A percentile compares a stretch with the other conserved stretches of the same genome.
phyloP scores from a whole-genome alignment of 257 asterid genomes.

The Nicotiana paniculata region DNA sequence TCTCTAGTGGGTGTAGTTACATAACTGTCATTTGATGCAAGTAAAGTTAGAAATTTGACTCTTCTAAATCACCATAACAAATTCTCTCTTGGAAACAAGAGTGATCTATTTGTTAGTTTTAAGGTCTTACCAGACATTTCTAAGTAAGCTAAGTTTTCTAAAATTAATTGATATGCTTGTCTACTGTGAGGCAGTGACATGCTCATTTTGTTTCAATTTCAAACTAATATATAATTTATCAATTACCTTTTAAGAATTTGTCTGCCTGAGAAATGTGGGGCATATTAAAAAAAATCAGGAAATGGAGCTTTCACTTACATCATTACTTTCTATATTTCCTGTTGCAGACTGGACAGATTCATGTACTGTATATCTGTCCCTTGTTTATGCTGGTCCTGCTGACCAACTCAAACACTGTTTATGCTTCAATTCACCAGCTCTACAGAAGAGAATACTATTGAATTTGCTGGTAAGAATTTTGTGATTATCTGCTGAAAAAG shows the following conservation, averaged over 20 bases:
- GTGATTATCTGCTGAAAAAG: slow-evolving; percentile 41
- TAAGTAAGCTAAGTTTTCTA: not conserved
- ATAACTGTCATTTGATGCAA: not conserved
- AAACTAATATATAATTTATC: not conserved
- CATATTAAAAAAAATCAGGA: not conserved
- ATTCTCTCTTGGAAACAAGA: not conserved
- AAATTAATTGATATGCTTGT: not conserved
- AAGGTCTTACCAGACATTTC: not conserved
- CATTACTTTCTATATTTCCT: not conserved
- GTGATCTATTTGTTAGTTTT: not conserved
- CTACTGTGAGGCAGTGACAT: not conserved
- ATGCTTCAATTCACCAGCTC: not conserved
- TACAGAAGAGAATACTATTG: not conserved
- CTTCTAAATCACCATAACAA: not conserved
- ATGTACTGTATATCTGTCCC: not conserved
- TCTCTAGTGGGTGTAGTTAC: not conserved
- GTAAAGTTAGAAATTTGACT: not conserved
- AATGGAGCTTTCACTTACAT: not conserved
- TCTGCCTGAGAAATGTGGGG: not conserved
- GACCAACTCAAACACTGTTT: not conserved
- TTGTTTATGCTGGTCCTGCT: not conserved
- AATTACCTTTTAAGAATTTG: not conserved
- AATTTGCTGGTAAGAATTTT: not conserved
- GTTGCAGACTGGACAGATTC: not conserved
- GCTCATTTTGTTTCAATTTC: not conserved